Evolutionary conservation across 108 stramenopile species (phyloP).

Genomic region (Nitzschia palea): DNA sequence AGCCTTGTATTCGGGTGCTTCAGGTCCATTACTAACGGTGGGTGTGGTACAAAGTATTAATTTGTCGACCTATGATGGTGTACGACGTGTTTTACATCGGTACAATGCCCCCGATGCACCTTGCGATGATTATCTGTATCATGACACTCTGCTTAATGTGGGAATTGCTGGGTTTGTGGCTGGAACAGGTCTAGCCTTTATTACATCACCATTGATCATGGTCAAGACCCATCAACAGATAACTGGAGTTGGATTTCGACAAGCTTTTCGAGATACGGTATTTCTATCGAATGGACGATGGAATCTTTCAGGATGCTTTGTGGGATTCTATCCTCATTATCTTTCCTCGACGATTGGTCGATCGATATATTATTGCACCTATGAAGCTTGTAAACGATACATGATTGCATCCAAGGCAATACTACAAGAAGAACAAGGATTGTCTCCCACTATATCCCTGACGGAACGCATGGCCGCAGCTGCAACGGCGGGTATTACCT

Average conservation of each 20-base stretch:
- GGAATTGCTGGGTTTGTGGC: slow-evolving; percentile 58
- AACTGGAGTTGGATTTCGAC: slow-evolving; percentile 51
- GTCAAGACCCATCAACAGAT: slow-evolving; percentile 84
- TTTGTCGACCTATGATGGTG: slow-evolving; percentile 77
- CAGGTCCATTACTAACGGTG: slow-evolving; percentile 60
- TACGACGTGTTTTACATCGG: slow-evolving; percentile 48
- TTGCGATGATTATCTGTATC: slow-evolving; percentile 45
- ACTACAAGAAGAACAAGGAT: not conserved
- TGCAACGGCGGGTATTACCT: slow-evolving; percentile 60
- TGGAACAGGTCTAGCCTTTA: slow-evolving; percentile 41
- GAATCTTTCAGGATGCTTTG: slow-evolving; percentile 31
- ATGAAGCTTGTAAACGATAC: slow-evolving; percentile 66
- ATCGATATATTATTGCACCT: slow-evolving; percentile 54
- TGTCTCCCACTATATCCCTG: slow-evolving; percentile 19
- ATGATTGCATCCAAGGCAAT: slow-evolving; percentile 14
- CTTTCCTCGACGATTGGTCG: slow-evolving; percentile 56
- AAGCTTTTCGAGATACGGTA: slow-evolving; percentile 46
- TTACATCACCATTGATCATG: slow-evolving; percentile 59
- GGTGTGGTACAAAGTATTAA: slow-evolving; percentile 71
- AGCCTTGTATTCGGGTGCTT: slow-evolving; percentile 65
- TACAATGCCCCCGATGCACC: slow-evolving; percentile 9
- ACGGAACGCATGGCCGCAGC: slow-evolving; percentile 72
- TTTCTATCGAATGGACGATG: slow-evolving; percentile 11
- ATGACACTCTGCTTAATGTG: slow-evolving; percentile 56
- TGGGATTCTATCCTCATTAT: slow-evolving; percentile 67